phyloP scores from a whole-genome alignment of 2,329 filamentous ascomycete species.

The Aspergillus cejpii region DNA sequence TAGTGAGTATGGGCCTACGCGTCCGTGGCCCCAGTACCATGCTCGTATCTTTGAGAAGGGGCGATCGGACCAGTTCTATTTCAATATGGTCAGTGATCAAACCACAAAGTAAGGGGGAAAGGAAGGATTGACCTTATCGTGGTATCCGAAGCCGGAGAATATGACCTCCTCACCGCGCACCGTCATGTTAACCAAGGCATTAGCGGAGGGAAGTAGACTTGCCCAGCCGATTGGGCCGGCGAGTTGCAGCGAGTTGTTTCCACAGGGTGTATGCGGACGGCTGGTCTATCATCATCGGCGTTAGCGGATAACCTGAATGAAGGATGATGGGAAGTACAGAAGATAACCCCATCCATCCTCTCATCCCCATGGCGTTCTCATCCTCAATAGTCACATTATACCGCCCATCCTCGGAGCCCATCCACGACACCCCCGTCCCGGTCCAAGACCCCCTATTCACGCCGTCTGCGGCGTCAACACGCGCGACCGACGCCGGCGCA shows the following conservation, averaged over 20 bases:
- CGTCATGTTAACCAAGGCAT: constrained; percentile 25
- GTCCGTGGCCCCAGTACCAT: constrained; percentile 45
- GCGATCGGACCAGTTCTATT: constrained; percentile 40
- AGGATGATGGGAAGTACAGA: background rate
- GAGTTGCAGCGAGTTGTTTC: background rate
- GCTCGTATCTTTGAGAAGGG: constrained; percentile 31
- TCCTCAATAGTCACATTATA: constrained; percentile 7
- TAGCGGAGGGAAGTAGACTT: constrained; percentile 33
- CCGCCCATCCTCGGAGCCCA: background rate
- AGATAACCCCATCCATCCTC: constrained; percentile 8
- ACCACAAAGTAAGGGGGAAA: background rate
- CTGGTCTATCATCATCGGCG: background rate
- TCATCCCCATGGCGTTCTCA: constrained; percentile 1
- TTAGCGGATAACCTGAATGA: background rate
- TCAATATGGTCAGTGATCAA: background rate
- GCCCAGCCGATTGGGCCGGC: constrained; percentile 31
- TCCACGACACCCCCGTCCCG: constrained; percentile 1
- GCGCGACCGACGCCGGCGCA: background rate
- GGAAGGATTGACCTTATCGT: constrained; percentile 39
- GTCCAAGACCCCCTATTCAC: constrained; percentile 1
- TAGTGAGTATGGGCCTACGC: constrained; percentile 39
- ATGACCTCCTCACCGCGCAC: constrained; percentile 26
- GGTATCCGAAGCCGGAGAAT: constrained; percentile 40
- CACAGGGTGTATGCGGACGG: constrained; percentile 5
- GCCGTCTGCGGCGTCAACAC: constrained; percentile 1